These are phyloP conservation scores for Candida ipomoeae DNA, from an alignment of 805 yeast genomes.

Conservation along the genomic window DNA sequence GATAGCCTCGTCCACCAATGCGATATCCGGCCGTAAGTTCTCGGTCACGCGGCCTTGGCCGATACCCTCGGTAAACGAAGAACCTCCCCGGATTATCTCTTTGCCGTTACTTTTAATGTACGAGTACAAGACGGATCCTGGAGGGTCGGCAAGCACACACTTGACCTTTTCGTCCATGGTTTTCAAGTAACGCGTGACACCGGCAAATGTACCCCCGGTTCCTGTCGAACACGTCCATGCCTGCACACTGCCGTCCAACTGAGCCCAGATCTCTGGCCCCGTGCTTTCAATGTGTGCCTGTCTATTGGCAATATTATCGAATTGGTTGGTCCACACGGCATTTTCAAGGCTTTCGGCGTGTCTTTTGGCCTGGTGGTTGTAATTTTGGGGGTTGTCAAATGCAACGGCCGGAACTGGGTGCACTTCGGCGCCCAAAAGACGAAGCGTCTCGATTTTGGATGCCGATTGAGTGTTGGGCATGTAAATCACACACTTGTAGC, in stretches of 20 bases:
- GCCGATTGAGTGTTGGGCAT: conserved; percentile 91
- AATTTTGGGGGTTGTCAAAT: conserved; percentile 74
- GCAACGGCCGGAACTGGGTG: conserved; percentile 88
- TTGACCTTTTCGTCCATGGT: conserved; percentile 56
- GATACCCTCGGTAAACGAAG: conserved; percentile 92
- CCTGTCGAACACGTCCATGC: conserved; percentile 91
- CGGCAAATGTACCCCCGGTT: conserved; percentile 91
- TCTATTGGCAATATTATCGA: conserved; percentile 83
- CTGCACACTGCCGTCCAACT: conserved; percentile 69
- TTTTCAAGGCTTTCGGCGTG: conserved; percentile 74
- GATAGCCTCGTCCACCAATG: conserved; percentile 73
- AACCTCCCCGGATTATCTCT: conserved; percentile 66
- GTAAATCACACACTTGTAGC: conserved; percentile 80
- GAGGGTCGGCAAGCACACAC: conserved; percentile 84
- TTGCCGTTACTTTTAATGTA: conserved; percentile 70
- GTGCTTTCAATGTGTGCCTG: conserved; percentile 86
- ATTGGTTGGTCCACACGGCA: conserved; percentile 92
- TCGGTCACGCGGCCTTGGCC: conserved; percentile 93
- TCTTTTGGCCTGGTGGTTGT: conserved; percentile 80
- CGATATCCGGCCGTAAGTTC: conserved; percentile 70
- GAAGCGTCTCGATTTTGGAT: conserved; percentile 68
- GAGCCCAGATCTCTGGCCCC: conserved; percentile 91
- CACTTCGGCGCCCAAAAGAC: conserved; percentile 79
- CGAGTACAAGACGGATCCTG: conserved; percentile 82
- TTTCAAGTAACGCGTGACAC: conserved; percentile 74